Conservation (phyloP, 306 rosid species). For the Lithocarpus polystachyus region DNA sequence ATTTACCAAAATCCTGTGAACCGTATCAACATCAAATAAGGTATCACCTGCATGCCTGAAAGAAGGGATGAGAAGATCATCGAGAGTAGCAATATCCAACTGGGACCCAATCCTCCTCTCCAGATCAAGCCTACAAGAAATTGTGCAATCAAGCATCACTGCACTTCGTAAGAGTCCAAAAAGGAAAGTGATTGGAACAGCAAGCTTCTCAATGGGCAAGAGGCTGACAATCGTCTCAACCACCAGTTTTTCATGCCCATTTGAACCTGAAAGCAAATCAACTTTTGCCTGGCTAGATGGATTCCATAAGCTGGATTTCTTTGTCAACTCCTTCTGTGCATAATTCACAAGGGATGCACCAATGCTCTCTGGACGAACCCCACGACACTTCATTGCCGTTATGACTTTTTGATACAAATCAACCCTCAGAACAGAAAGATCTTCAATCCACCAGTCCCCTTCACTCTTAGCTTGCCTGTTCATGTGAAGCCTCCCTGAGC, state of each 20-base stretch:
- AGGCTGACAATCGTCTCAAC: constrained; percentile 89
- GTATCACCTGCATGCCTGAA: constrained; percentile 86
- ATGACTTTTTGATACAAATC: constrained; percentile 87
- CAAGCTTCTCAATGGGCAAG: constrained; percentile 85
- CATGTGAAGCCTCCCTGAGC: constrained; percentile 96
- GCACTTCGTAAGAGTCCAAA: constrained; percentile 90
- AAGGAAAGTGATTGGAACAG: constrained; percentile 80
- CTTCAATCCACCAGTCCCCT: constrained; percentile 99
- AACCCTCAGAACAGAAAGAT: constrained; percentile 77
- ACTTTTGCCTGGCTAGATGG: constrained; percentile 67
- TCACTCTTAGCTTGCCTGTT: constrained; percentile 82
- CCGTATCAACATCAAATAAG: constrained; percentile 95
- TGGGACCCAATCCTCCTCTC: constrained; percentile 97
- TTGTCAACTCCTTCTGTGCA: constrained; percentile 86
- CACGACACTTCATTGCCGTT: constrained; percentile 93
- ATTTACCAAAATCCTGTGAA: constrained; percentile 82
- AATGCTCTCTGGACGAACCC: constrained; percentile 92
- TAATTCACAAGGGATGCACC: constrained; percentile 84
- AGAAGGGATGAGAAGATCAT: constrained; percentile 91
- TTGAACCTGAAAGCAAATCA: constrained; percentile 55
- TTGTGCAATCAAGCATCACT: constrained; percentile 77
- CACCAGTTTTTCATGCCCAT: constrained; percentile 65
- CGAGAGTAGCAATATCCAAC: constrained; percentile 87
- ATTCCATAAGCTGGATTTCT: constrained; percentile 80
- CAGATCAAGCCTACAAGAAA: constrained; percentile 74